phyloP scores from a whole-genome alignment of 2,329 filamentous ascomycete species.

The Paracoccidioides brasiliensis region DNA sequence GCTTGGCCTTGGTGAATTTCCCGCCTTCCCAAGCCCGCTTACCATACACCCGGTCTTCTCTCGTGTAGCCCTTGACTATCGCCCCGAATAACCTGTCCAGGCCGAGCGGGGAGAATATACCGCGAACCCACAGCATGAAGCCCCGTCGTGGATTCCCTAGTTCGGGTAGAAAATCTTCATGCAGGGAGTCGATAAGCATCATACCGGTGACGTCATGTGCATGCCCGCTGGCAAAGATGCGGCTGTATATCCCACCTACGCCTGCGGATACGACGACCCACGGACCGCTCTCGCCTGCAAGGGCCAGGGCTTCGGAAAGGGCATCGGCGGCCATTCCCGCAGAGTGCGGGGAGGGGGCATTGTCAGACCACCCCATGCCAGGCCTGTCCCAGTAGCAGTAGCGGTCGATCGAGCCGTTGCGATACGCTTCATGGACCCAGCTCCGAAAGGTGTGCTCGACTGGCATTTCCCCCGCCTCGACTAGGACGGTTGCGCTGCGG shows the following conservation, averaged over 20 bases:
- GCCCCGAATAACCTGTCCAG: conserved; percentile 68
- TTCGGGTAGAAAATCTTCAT: conserved; percentile 64
- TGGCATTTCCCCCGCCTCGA: conserved; percentile 71
- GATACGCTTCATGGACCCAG: conserved; percentile 61
- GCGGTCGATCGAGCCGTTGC: conserved; percentile 68
- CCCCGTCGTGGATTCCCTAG: conserved; percentile 57
- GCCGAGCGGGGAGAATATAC: conserved; percentile 75
- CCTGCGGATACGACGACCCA: conserved; percentile 83
- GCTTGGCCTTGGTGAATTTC: conserved; percentile 75
- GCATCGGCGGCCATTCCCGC: conserved; percentile 87
- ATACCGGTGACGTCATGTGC: conserved; percentile 61
- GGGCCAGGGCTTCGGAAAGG: conserved; percentile 70
- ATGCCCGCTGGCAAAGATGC: conserved; percentile 81
- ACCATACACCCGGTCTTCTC: conserved; percentile 76
- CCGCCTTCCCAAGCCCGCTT: conserved; percentile 63
- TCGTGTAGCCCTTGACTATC: conserved; percentile 64
- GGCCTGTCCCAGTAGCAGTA: conserved; percentile 96
- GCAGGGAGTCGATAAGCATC: conserved; percentile 74
- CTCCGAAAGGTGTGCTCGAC: conserved; percentile 68
- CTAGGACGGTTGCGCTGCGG: conserved; percentile 58
- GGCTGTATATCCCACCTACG: conserved; percentile 74
- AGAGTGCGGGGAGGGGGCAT: conserved; percentile 83
- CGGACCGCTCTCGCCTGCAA: conserved; percentile 69
- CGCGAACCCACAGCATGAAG: conserved; percentile 75
- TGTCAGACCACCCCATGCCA: conserved; percentile 77